Evolutionary conservation across 2,329 filamentous ascomycete species (phyloP).

Genomic region (Ophiostoma sp.): DNA sequence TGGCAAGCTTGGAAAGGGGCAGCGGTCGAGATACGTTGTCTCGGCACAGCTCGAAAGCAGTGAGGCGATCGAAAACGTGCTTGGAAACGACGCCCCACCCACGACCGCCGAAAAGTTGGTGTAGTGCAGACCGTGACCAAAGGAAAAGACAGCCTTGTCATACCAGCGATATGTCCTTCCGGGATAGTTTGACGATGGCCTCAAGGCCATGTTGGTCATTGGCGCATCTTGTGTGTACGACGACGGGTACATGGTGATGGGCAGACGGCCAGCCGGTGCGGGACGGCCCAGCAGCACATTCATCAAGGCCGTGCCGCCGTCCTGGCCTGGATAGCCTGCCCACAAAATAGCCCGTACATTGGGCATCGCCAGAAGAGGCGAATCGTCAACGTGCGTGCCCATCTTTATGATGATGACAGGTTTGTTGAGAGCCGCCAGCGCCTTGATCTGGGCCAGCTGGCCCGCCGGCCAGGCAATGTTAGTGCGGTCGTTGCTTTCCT

Average conservation of each 20-base stretch:
- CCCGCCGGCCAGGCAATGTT: constrained; percentile 53
- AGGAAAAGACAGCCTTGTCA: constrained; percentile 50
- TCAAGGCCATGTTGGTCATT: constrained; percentile 58
- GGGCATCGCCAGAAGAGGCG: constrained; percentile 48
- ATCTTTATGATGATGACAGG: constrained; percentile 53
- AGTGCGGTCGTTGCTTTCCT: constrained; percentile 53
- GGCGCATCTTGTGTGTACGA: constrained; percentile 51
- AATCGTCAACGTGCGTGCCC: constrained; percentile 54
- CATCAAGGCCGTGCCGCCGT: constrained; percentile 56
- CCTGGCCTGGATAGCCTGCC: constrained; percentile 61
- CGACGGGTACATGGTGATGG: constrained; percentile 58
- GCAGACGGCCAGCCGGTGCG: constrained; percentile 55
- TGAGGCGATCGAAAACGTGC: background rate
- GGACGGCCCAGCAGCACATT: constrained; percentile 53
- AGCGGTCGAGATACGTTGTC: constrained; percentile 36
- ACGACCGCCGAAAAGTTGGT: constrained; percentile 48
- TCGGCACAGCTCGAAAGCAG: constrained; percentile 36
- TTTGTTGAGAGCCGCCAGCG: constrained; percentile 47
- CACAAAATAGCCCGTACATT: constrained; percentile 56
- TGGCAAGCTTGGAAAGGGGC: constrained; percentile 23
- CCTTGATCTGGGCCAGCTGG: constrained; percentile 52
- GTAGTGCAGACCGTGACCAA: constrained; percentile 60
- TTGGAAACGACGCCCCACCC: background rate
- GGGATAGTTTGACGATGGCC: constrained; percentile 41
- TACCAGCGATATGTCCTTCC: constrained; percentile 63